A percentile compares a stretch with the other conserved stretches of the same genome.
Conservation (phyloP, 495 filamentous ascomycete genomes). For the Penicillium longicatenatum region DNA sequence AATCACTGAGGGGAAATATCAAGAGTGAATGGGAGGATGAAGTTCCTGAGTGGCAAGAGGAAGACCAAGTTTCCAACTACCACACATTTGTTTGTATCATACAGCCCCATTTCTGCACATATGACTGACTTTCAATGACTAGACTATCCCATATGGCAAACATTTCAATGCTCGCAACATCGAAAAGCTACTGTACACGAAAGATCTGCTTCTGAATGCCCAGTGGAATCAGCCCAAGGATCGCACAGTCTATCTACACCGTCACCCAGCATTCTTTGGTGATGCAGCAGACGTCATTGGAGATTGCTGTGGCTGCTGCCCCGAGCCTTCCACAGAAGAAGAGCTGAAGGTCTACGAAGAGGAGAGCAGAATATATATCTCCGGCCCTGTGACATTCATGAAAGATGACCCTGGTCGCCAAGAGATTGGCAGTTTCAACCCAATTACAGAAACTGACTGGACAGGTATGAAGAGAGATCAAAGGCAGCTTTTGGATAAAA, state of each 20-base stretch:
- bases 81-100: slow-evolving; percentile 58
- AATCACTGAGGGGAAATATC: slow-evolving; percentile 56
- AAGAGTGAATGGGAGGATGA: slow-evolving; percentile 74
- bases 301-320: slow-evolving; percentile 81
- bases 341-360: slow-evolving; percentile 68
- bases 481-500: background rate
- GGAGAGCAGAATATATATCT: slow-evolving; percentile 72
- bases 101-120: background rate
- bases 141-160: slow-evolving; percentile 72
- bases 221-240: slow-evolving; percentile 80
- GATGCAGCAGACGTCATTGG: slow-evolving; percentile 64
- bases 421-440: slow-evolving; percentile 71
- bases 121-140: background rate
- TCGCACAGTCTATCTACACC: slow-evolving; percentile 70
- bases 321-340: slow-evolving; percentile 64
- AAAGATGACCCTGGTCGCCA: slow-evolving; percentile 80
- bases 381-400: slow-evolving; percentile 68
- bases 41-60: slow-evolving; percentile 76
- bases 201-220: slow-evolving; percentile 79
- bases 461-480: slow-evolving; percentile 57
- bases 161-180: slow-evolving; percentile 72
- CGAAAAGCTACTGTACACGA: slow-evolving; percentile 75
- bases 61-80: slow-evolving; percentile 74
- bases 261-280: slow-evolving; percentile 77
- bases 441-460: slow-evolving; percentile 79